These are phyloP conservation scores for Scutellaria baicalensis DNA, from an alignment of 257 asterid species.

Conservation along the genomic window DNA sequence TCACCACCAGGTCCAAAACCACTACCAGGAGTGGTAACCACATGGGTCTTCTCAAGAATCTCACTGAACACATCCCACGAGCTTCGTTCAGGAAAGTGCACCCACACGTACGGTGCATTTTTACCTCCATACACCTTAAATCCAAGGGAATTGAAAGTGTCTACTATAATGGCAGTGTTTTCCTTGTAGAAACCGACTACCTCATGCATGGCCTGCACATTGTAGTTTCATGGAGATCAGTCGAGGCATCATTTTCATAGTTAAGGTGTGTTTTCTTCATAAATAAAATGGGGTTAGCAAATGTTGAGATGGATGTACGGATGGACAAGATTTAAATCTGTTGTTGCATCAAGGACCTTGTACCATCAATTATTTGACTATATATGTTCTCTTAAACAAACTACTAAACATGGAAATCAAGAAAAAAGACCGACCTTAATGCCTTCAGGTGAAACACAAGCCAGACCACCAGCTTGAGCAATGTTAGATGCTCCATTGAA, in stretches of 20 bases:
- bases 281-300: no score
- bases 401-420: neutral
- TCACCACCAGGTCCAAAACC: constrained; percentile 98
- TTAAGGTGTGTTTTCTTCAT: neutral
- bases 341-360: neutral
- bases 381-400: neutral
- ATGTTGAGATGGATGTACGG: no score
- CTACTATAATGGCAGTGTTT: constrained; percentile 73
- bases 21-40: constrained; percentile 93
- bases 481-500: constrained; percentile 96
- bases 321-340: neutral
- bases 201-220: constrained; percentile 79
- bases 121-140: constrained; percentile 95
- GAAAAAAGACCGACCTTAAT: constrained; percentile 47
- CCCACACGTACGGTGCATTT: constrained; percentile 96
- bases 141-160: constrained; percentile 80
- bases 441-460: constrained; percentile 85
- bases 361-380: neutral
- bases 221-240: constrained; percentile 2
- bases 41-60: constrained; percentile 92
- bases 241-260: neutral
- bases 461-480: constrained; percentile 94
- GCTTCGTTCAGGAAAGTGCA: constrained; percentile 80
- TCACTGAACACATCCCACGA: constrained; percentile 96
- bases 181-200: constrained; percentile 92